phyloP scores from a whole-genome alignment of 2,329 filamentous ascomycete species.

The Botrytis galanthina region DNA sequence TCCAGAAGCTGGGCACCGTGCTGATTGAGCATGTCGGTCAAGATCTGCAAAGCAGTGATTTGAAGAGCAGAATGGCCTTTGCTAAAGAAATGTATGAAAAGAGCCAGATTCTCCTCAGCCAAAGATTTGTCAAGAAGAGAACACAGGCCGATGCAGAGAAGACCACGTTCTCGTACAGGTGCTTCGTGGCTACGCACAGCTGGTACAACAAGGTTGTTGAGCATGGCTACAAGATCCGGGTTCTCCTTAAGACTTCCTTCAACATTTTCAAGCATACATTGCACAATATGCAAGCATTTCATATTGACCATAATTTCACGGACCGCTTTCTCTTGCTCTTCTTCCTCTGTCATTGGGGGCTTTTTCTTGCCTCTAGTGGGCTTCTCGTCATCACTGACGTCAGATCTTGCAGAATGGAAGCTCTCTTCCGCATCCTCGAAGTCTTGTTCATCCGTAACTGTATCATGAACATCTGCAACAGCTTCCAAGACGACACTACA shows the following conservation, averaged over 20 bases:
- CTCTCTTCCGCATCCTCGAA: slow-evolving; percentile 69
- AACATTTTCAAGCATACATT: slow-evolving; percentile 96
- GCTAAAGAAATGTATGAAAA: slow-evolving; percentile 94
- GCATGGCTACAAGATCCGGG: slow-evolving; percentile 89
- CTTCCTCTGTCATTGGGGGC: slow-evolving; percentile 57
- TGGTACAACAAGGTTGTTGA: slow-evolving; percentile 94
- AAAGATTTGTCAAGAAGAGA: slow-evolving; percentile 88
- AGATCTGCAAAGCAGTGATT: slow-evolving; percentile 84
- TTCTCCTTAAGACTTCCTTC: slow-evolving; percentile 85
- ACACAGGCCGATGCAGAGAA: slow-evolving; percentile 86
- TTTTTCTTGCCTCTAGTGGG: slow-evolving; percentile 47
- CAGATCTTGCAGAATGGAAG: slow-evolving; percentile 90
- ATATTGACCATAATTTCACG: slow-evolving; percentile 95
- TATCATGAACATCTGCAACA: slow-evolving; percentile 94
- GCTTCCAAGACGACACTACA: slow-evolving; percentile 86
- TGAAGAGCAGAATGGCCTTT: slow-evolving; percentile 90
- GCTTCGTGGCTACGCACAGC: slow-evolving; percentile 92
- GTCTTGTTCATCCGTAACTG: slow-evolving; percentile 69
- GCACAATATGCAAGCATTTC: slow-evolving; percentile 95
- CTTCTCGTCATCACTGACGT: slow-evolving; percentile 67
- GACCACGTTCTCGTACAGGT: slow-evolving; percentile 83
- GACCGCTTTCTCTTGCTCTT: slow-evolving; percentile 71
- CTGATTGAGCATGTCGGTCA: slow-evolving; percentile 88
- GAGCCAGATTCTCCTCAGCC: slow-evolving; percentile 83
- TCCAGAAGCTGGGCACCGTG: slow-evolving; percentile 77